Conservation (phyloP, 345 rosid species). For the Lenwebbia sp. region DNA sequence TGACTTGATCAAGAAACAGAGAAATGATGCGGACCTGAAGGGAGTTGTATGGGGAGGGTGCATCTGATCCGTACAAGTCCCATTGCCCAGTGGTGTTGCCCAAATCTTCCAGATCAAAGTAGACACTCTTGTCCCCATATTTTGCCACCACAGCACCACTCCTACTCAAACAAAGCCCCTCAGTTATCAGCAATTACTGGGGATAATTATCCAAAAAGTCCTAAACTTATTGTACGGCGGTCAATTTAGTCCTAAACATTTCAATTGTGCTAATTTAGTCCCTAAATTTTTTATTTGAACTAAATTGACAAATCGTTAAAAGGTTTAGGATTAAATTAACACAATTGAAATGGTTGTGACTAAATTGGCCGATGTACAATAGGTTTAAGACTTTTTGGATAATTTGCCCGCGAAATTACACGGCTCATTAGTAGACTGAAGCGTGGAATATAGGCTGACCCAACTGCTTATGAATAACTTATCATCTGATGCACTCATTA, state of each 20-base stretch:
- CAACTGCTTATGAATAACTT: not conserved
- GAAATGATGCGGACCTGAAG: constrained; percentile 46
- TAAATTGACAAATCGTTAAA: too few species aligned
- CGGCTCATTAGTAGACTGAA: not conserved
- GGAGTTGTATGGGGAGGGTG: constrained; percentile 92
- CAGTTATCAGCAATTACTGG: not conserved
- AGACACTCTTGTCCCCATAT: constrained; percentile 95
- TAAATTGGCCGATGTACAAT: too few species aligned
- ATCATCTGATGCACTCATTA: not conserved
- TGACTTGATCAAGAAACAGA: not conserved
- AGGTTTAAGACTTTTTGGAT: too few species aligned
- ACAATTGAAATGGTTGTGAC: too few species aligned
- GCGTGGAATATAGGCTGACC: not conserved
- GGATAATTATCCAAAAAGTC: too few species aligned
- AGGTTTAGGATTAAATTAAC: too few species aligned
- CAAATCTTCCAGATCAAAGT: constrained; percentile 93
- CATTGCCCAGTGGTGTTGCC: constrained; percentile 96
- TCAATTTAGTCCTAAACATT: too few species aligned
- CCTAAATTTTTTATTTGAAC: too few species aligned
- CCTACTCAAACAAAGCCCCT: constrained; percentile 8
- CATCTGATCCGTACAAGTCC: constrained; percentile 96
- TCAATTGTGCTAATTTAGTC: too few species aligned
- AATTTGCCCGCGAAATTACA: too few species aligned
- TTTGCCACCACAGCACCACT: constrained; percentile 67
- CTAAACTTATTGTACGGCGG: too few species aligned